Conservation (phyloP, 108 stramenopile species). For the Phaeodactylum tricornutum region DNA sequence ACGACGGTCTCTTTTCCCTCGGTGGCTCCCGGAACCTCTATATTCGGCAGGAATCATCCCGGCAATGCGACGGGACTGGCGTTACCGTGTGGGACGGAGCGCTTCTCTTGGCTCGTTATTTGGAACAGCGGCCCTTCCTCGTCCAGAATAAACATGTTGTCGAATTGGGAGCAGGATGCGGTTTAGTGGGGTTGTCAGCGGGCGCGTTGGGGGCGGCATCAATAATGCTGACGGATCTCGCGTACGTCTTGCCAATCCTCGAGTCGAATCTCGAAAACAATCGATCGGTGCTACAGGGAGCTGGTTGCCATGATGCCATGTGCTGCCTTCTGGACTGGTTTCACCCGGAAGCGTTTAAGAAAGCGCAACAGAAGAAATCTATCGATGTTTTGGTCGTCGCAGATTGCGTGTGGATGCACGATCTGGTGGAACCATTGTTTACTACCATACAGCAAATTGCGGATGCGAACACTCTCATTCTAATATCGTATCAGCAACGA, state of each 20-base stretch:
- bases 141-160: constrained; percentile 32
- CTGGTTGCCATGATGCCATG: constrained; percentile 13
- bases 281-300: not conserved
- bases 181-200: constrained; percentile 45
- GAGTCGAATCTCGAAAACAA: constrained; percentile 29
- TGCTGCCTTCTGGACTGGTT: constrained; percentile 48
- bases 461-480: not conserved
- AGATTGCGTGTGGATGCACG: constrained; percentile 60
- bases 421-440: constrained; percentile 45
- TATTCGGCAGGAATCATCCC: constrained; percentile 10
- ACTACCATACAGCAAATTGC: constrained; percentile 17
- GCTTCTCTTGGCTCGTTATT: constrained; percentile 24
- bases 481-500: constrained; percentile 9
- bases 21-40: too few species aligned
- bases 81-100: constrained; percentile 71
- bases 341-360: constrained; percentile 14
- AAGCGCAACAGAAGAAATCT: not conserved
- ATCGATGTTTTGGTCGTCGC: constrained; percentile 14
- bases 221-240: constrained; percentile 59
- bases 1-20: too few species aligned
- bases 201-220: constrained; percentile 29
- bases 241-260: constrained; percentile 41
- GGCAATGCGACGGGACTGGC: constrained; percentile 22
- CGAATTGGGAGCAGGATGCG: constrained; percentile 63
- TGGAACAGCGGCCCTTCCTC: not conserved